Evolutionary conservation across 1,284 basidiomycete genomes (phyloP).

Genomic region (Austroboletus novae-zelandiae): DNA sequence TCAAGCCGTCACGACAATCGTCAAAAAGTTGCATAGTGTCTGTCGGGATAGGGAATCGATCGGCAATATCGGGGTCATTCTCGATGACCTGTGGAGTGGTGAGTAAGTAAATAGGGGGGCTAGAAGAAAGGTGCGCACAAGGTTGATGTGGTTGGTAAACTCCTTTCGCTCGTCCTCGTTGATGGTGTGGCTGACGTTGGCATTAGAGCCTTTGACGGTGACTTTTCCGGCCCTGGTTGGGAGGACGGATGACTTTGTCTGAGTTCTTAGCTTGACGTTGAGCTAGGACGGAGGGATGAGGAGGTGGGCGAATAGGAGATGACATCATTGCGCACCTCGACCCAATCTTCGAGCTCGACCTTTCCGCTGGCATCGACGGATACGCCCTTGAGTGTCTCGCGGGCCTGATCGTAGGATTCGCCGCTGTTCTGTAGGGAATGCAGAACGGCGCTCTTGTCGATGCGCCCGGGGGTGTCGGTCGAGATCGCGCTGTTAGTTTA

Average conservation of each 20-base stretch:
- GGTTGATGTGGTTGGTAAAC: slow-evolving; percentile 98
- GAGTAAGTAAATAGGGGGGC: neutral
- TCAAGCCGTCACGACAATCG: slow-evolving; percentile 92
- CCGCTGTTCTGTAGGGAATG: slow-evolving; percentile 75
- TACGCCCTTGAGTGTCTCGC: slow-evolving; percentile 93
- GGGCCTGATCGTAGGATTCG: slow-evolving; percentile 88
- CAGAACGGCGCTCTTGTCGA: slow-evolving; percentile 81
- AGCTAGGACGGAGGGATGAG: slow-evolving; percentile 46
- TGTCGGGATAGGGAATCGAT: slow-evolving; percentile 91
- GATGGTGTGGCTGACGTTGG: slow-evolving; percentile 96
- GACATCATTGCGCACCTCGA: slow-evolving; percentile 64
- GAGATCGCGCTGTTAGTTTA: slow-evolving; percentile 60
- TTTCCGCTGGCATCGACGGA: slow-evolving; percentile 93
- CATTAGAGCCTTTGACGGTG: slow-evolving; percentile 92
- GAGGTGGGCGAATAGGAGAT: slow-evolving; percentile 11
- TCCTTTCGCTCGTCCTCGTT: slow-evolving; percentile 96
- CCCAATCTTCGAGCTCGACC: slow-evolving; percentile 97
- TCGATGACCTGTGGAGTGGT: slow-evolving; percentile 69
- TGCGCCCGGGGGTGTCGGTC: slow-evolving; percentile 81
- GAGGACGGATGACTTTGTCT: slow-evolving; percentile 53
- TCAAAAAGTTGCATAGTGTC: slow-evolving; percentile 99
- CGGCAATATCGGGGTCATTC: slow-evolving; percentile 83
- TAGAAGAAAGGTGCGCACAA: slow-evolving; percentile 43
- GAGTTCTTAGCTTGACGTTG: slow-evolving; percentile 74
- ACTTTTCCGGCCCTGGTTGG: slow-evolving; percentile 86